A percentile compares a stretch with the other conserved stretches of the same genome.
phyloP scores from a whole-genome alignment of 2,329 filamentous ascomycete species.

The Cytospora leucostoma region DNA sequence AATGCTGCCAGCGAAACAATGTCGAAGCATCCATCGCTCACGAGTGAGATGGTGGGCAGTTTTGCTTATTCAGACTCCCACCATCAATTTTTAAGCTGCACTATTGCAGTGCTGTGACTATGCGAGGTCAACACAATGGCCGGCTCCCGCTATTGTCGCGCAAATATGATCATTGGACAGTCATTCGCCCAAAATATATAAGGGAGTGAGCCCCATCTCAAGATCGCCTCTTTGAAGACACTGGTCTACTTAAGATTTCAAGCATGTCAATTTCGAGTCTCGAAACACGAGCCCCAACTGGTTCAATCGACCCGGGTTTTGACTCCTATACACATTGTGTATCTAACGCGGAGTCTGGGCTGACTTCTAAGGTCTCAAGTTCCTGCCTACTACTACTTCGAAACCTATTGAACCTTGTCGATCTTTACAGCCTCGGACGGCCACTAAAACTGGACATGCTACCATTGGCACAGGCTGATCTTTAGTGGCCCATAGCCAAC shows the following conservation, averaged over 20 bases:
- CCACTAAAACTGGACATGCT: conserved; percentile 1
- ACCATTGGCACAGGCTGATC: background rate
- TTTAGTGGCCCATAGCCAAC: background rate
- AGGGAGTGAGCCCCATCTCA: too few species aligned
- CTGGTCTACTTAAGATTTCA: too few species aligned
- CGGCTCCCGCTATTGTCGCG: too few species aligned
- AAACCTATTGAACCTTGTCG: background rate
- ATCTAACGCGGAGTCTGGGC: too few species aligned
- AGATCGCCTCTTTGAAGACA: too few species aligned
- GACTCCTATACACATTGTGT: too few species aligned
- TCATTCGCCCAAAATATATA: too few species aligned
- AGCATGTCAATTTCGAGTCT: too few species aligned
- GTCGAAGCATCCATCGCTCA: background rate
- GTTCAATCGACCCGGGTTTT: too few species aligned
- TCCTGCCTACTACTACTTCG: background rate
- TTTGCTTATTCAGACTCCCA: background rate
- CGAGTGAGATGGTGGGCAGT: background rate
- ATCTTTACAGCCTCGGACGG: background rate
- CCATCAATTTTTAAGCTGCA: background rate
- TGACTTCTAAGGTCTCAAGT: background rate
- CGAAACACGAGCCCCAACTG: too few species aligned
- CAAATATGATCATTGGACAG: too few species aligned
- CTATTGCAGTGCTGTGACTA: background rate
- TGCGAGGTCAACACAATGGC: background rate
- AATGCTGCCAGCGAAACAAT: background rate